phyloP scores from a whole-genome alignment of 371 early-diverging fungal species.

The Syncephalastrum monosporum region DNA sequence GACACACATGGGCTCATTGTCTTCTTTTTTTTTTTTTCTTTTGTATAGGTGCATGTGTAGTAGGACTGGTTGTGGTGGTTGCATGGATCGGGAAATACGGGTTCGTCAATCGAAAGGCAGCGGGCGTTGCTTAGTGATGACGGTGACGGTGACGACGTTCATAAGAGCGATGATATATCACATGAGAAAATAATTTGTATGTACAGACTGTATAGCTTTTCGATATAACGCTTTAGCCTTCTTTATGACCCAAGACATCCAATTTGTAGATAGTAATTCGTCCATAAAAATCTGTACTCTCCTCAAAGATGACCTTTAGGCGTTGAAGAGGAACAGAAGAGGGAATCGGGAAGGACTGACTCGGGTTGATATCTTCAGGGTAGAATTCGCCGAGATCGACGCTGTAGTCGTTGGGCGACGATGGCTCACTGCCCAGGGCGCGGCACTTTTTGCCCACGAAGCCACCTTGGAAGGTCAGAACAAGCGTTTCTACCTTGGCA shows the following conservation, averaged over 20 bases:
- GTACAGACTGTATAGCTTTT: not conserved
- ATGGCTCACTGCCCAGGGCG: slow-evolving; percentile 34
- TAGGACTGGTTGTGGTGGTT: slow-evolving; percentile 46
- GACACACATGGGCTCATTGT: not conserved
- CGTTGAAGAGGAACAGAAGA: slow-evolving; percentile 27
- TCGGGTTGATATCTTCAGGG: slow-evolving; percentile 38
- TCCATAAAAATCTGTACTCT: slow-evolving; percentile 88
- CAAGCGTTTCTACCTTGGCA: slow-evolving; percentile 44
- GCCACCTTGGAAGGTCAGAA: slow-evolving; percentile 90
- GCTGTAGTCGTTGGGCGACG: slow-evolving; percentile 46
- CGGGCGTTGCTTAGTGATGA: slow-evolving; percentile 24
- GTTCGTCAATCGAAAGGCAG: slow-evolving; percentile 38
- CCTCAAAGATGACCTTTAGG: slow-evolving; percentile 70
- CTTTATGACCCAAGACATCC: slow-evolving; percentile 56
- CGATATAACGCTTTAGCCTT: too few relatives aligned
- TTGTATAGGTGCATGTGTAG: slow-evolving; percentile 31
- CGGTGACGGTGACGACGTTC: too few relatives aligned
- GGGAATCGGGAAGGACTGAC: slow-evolving; percentile 26
- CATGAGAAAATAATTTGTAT: not conserved
- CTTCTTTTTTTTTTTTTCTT: not conserved
- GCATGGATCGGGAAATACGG: slow-evolving; percentile 48
- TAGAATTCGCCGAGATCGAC: slow-evolving; percentile 33
- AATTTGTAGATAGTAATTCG: slow-evolving; percentile 82
- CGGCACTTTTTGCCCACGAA: slow-evolving; percentile 79
- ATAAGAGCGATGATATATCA: not conserved